These are phyloP conservation scores for Oldenlandia corymbosa DNA, from an alignment of 257 asterid genomes.

Conservation along the genomic window DNA sequence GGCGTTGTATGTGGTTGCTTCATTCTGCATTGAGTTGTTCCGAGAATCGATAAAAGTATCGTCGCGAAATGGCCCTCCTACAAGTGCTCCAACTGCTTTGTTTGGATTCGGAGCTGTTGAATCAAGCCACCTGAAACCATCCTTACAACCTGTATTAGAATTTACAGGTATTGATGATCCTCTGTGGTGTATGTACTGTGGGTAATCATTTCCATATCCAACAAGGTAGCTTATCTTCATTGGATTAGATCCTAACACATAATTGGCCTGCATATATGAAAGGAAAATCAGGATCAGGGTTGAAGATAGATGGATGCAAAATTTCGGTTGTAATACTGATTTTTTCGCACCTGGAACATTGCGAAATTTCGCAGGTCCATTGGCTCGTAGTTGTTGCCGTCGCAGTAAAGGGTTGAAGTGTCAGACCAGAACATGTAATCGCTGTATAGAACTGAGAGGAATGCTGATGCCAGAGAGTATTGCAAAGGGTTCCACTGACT, in stretches of 20 bases:
- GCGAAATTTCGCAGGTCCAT: conserved; percentile 42
- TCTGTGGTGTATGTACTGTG: conserved; percentile 52
- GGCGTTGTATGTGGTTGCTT: conserved; percentile 51
- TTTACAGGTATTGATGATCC: conserved; percentile 52
- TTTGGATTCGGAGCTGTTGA: conserved; percentile 45
- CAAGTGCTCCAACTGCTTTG: conserved; percentile 51
- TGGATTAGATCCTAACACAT: conserved; percentile 39
- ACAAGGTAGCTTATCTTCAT: conserved; percentile 50
- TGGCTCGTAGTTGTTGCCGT: conserved; percentile 35
- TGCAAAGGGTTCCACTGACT: conserved; percentile 44
- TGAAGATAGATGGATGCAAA: not conserved
- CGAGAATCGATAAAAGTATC: conserved; percentile 46
- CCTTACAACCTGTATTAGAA: conserved; percentile 43
- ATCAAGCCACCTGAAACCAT: conserved; percentile 59
- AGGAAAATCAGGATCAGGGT: too few species aligned
- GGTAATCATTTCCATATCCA: conserved; percentile 48
- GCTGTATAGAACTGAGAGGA: conserved; percentile 55
- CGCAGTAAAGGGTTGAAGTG: conserved; percentile 40
- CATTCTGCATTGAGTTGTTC: conserved; percentile 39
- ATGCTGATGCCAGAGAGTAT: conserved; percentile 58
- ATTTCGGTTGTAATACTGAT: too few species aligned
- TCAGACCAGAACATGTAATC: conserved; percentile 57
- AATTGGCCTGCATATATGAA: conserved; percentile 32
- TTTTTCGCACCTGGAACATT: conserved; percentile 35
- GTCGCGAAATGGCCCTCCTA: conserved; percentile 55